These are phyloP conservation scores for Pyrenochaeta sp. DNA, from an alignment of 2,329 filamentous ascomycete genomes.

Conservation along the genomic window DNA sequence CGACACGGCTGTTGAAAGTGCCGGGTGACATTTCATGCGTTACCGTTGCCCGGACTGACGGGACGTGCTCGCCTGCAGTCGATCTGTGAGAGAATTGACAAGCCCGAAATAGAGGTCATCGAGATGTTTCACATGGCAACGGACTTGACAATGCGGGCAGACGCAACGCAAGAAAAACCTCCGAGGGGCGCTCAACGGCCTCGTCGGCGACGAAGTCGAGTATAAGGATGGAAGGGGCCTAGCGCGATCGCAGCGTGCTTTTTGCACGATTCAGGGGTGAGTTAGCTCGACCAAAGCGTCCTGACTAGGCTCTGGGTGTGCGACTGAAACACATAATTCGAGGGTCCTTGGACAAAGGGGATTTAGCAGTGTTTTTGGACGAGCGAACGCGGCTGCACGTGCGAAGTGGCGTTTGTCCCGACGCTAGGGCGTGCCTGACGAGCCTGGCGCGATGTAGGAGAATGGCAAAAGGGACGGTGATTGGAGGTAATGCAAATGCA, in stretches of 20 bases:
- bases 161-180: constrained; percentile 4
- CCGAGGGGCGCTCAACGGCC: constrained; percentile 10
- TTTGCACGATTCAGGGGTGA: background rate
- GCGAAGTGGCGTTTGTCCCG: constrained; percentile 9
- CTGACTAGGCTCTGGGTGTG: background rate
- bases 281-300: background rate
- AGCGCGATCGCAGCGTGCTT: background rate
- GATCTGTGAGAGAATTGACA: constrained; percentile 3
- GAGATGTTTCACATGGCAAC: constrained; percentile 12
- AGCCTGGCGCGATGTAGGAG: constrained; percentile 4
- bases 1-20: background rate
- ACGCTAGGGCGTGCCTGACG: constrained; percentile 4
- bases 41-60: background rate
- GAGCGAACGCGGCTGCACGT: constrained; percentile 6
- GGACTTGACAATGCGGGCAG: constrained; percentile 11
- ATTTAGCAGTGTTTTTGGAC: background rate
- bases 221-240: too few relatives aligned
- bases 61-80: constrained; percentile 2
- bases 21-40: constrained; percentile 9
- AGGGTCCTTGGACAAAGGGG: background rate
- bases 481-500: constrained; percentile 18
- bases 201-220: too few relatives aligned
- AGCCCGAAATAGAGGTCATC: constrained; percentile 14
- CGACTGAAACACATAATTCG: background rate
- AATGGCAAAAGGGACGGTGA: constrained; percentile 11